Conservation (phyloP, 2,329 filamentous ascomycete species). For the Pseudocercospora pini-densiflorae region DNA sequence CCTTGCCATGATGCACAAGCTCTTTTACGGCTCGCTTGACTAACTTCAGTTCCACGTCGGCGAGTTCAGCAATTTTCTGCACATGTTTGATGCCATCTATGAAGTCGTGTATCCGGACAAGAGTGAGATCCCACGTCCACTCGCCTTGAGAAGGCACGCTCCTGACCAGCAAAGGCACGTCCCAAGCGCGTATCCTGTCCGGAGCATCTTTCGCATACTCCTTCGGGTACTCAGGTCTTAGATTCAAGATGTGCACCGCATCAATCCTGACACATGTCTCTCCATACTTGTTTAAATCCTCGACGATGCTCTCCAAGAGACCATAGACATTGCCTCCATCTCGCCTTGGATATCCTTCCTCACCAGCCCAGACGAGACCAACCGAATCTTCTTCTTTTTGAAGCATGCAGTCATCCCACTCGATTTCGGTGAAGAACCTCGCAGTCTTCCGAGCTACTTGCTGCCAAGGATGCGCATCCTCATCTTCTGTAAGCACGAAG, state of each 20-base stretch:
- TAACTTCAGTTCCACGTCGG: constrained; percentile 84
- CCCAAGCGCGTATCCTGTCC: constrained; percentile 79
- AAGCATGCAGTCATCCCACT: constrained; percentile 87
- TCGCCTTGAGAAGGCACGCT: constrained; percentile 53
- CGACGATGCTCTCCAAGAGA: constrained; percentile 83
- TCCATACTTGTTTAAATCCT: constrained; percentile 95
- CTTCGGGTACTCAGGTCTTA: constrained; percentile 62
- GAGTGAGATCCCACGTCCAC: constrained; percentile 76
- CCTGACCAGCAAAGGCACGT: constrained; percentile 80
- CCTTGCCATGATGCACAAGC: constrained; percentile 88
- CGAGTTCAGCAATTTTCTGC: constrained; percentile 79
- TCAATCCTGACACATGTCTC: constrained; percentile 65
- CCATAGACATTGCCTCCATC: constrained; percentile 57
- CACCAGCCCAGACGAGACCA: constrained; percentile 34
- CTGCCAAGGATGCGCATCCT: constrained; percentile 64
- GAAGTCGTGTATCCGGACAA: constrained; percentile 78
- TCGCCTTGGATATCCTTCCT: constrained; percentile 34
- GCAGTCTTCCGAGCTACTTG: constrained; percentile 86
- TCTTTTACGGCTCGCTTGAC: constrained; percentile 86
- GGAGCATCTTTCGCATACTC: constrained; percentile 71
- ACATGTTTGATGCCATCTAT: constrained; percentile 93
- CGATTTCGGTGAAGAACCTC: constrained; percentile 82
- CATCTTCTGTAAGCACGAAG: constrained; percentile 72
- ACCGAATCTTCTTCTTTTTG: constrained; percentile 59
- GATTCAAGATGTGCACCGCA: constrained; percentile 35